A percentile compares a stretch with the other conserved stretches of the same genome.
Conservation (phyloP, 2,329 filamentous ascomycete genomes). For the Pseudopyricularia javanii region DNA sequence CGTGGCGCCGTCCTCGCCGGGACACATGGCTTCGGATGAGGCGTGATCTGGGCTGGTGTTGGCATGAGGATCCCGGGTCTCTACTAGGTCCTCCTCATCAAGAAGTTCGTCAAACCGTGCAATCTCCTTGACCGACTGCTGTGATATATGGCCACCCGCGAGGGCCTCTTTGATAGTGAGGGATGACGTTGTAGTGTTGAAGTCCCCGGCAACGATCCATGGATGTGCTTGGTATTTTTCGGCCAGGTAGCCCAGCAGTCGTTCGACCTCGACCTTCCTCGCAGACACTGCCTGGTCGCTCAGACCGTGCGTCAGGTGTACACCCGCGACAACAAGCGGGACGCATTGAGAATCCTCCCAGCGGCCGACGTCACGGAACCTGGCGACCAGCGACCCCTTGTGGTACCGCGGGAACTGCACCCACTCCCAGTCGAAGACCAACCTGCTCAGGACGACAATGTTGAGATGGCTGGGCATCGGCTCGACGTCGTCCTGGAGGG, state of each 20-base stretch:
- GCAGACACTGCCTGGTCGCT: conserved; percentile 42
- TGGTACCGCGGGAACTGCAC: conserved; percentile 41
- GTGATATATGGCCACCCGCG: conserved; percentile 38
- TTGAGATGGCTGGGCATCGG: conserved; percentile 50
- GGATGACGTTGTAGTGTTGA: conserved; percentile 50
- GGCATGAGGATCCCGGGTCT: conserved; percentile 25
- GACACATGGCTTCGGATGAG: conserved; percentile 22
- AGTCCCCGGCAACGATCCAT: conserved; percentile 50
- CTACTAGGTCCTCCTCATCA: conserved; percentile 31
- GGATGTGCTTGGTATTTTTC: conserved; percentile 26
- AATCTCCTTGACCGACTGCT: conserved; percentile 29
- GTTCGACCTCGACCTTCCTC: conserved; percentile 43
- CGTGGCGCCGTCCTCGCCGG: conserved; percentile 53
- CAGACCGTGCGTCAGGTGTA: conserved; percentile 51
- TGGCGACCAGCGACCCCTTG: conserved; percentile 42
- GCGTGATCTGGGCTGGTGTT: conserved; percentile 9
- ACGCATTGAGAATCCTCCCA: conserved; percentile 13
- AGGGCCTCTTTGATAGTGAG: conserved; percentile 40
- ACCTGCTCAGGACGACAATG: conserved; percentile 44
- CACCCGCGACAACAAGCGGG: conserved; percentile 38
- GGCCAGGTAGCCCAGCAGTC: conserved; percentile 32
- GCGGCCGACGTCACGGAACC: conserved; percentile 19
- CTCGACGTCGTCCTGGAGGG: conserved; percentile 33
- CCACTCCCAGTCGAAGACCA: conserved; percentile 41
- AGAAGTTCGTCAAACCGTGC: conserved; percentile 32